Conservation (phyloP, 1,139 yeast species). For the Blastobotrys buckinghamii region DNA sequence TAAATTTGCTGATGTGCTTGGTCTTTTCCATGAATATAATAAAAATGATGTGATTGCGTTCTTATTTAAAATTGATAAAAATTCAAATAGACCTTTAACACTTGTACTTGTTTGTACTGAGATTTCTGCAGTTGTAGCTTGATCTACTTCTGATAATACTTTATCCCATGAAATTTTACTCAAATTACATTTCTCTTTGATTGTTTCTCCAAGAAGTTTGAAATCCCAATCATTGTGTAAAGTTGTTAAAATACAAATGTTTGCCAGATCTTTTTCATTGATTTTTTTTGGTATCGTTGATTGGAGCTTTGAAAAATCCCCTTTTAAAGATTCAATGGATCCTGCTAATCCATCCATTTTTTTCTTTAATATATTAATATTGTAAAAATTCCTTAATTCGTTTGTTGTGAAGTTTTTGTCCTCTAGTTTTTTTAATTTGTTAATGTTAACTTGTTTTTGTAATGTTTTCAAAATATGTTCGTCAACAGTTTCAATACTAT, state of each 20-base stretch:
- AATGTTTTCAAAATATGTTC: neutral
- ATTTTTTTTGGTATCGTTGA: neutral
- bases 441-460: neutral
- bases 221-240: slow-evolving; percentile 6
- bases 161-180: slow-evolving; percentile 1
- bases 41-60: neutral
- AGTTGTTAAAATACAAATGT: slow-evolving; percentile 2
- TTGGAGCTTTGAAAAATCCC: slow-evolving; percentile 2
- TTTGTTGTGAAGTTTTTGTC: neutral
- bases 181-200: neutral
- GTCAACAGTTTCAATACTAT: neutral
- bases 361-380: neutral
- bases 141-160: neutral
- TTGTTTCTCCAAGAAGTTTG: neutral
- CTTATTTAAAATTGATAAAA: slow-evolving; percentile 1
- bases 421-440: neutral
- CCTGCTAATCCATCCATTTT: slow-evolving; percentile 10
- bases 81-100: neutral
- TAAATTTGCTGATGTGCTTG: neutral
- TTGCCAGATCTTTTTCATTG: slow-evolving; percentile 7
- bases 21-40: slow-evolving; percentile 5
- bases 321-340: slow-evolving; percentile 7
- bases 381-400: neutral
- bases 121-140: neutral
- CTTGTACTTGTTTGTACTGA: neutral